Conservation (phyloP, 2,329 filamentous ascomycete genomes). For the Aquanectria penicillioides region DNA sequence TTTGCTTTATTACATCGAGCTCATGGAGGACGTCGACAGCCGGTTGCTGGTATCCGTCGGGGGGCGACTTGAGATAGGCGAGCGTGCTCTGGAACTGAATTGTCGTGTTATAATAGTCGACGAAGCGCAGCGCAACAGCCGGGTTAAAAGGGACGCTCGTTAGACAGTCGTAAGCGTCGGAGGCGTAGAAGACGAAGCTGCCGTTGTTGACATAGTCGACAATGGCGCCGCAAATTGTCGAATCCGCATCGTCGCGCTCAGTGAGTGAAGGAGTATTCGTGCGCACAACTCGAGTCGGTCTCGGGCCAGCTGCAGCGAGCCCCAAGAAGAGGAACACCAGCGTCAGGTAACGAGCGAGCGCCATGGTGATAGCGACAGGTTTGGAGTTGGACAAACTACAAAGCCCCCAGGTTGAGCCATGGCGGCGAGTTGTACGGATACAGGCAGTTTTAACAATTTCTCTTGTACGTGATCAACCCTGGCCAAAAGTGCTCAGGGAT, state of each 20-base stretch:
- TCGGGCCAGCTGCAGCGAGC: not conserved
- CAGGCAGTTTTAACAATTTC: too few relatives aligned
- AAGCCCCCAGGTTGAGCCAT: not conserved
- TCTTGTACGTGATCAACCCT: too few relatives aligned
- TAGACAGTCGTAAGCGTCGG: not conserved
- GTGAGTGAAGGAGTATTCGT: constrained; percentile 6
- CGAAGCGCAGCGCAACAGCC: not conserved
- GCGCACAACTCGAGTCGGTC: not conserved
- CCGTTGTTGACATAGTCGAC: not conserved
- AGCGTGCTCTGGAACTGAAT: constrained; percentile 7
- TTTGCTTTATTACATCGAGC: not conserved
- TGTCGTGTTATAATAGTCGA: constrained; percentile 10
- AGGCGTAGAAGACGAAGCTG: not conserved
- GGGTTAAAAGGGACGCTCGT: not conserved
- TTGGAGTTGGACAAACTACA: not conserved
- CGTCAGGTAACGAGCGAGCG: not conserved
- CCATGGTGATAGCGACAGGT: not conserved
- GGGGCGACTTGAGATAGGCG: not conserved
- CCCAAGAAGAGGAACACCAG: not conserved
- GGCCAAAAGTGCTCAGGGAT: too few relatives aligned
- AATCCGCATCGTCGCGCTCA: not conserved
- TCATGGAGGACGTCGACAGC: not conserved
- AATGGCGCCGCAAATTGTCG: constrained; percentile 11
- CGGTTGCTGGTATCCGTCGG: not conserved
- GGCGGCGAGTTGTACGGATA: too few relatives aligned